A percentile compares a stretch with the other conserved stretches of the same genome.
These are phyloP conservation scores for Lanmaoa rubissima DNA, from an alignment of 768 basidiomycete species.

Conservation along the genomic window DNA sequence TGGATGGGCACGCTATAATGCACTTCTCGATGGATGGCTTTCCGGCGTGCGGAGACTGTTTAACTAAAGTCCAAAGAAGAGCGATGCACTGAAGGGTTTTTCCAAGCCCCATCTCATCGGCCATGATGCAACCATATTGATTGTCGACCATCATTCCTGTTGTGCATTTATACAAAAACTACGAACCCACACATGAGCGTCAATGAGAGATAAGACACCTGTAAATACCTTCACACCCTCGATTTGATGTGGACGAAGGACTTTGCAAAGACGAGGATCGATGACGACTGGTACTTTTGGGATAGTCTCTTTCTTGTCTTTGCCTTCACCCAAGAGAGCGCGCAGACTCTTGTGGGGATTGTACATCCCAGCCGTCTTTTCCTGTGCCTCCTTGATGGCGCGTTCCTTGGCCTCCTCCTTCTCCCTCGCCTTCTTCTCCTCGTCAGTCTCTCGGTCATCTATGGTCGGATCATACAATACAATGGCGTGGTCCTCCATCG, in stretches of 20 bases:
- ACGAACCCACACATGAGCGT: conserved; percentile 4
- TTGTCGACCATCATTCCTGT: conserved; percentile 91
- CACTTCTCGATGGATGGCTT: conserved; percentile 94
- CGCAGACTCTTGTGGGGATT: conserved; percentile 93
- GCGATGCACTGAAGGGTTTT: conserved; percentile 97
- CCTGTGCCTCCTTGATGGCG: conserved; percentile 60
- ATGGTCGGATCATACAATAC: conserved; percentile 96
- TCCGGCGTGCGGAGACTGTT: conserved; percentile 87
- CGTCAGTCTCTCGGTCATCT: conserved; percentile 87
- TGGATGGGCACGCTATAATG: conserved; percentile 96
- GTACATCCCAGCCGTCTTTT: conserved; percentile 70
- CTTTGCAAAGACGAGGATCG: conserved; percentile 82
- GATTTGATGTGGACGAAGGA: conserved; percentile 94
- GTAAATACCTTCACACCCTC: conserved; percentile 89
- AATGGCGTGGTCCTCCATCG: conserved; percentile 97
- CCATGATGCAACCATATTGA: conserved; percentile 97
- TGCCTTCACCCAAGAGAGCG: conserved; percentile 69
- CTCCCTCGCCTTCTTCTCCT: conserved; percentile 72
- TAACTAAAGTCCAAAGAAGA: conserved; percentile 91
- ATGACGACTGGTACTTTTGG: conserved; percentile 96
- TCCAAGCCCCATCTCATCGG: conserved; percentile 98
- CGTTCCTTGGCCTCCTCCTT: conserved; percentile 69
- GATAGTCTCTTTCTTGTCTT: conserved; percentile 59
- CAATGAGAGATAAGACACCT: not conserved
- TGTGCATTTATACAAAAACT: conserved; percentile 96